These are phyloP conservation scores for Rhododendron ovatum DNA, from an alignment of 148 eudicot genomes.

Conservation along the genomic window DNA sequence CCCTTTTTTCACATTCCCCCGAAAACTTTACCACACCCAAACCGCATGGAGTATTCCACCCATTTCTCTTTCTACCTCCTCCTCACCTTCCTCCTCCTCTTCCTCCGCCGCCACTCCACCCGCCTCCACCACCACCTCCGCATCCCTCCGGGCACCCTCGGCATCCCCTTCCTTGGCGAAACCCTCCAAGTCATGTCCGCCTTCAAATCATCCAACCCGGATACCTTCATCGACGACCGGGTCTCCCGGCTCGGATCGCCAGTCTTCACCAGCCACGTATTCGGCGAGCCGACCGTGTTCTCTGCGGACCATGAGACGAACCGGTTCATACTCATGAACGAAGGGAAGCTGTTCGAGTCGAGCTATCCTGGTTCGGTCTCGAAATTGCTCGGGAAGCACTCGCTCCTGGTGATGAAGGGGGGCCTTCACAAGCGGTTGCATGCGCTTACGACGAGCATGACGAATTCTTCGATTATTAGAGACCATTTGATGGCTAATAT, in stretches of 20 bases:
- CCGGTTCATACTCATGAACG: conserved; percentile 71
- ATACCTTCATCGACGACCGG: conserved; percentile 73
- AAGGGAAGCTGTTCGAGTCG: conserved; percentile 76
- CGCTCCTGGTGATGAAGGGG: conserved; percentile 76
- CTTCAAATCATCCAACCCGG: conserved; percentile 83
- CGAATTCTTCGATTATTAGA: conserved; percentile 52
- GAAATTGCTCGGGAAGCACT: conserved; percentile 67
- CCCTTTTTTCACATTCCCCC: too few relatives aligned
- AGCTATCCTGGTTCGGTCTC: conserved; percentile 87
- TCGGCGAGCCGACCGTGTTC: conserved; percentile 77
- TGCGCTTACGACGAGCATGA: conserved; percentile 73
- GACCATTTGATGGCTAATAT: conserved; percentile 65
- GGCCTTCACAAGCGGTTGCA: conserved; percentile 81
- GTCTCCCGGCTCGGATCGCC: conserved; percentile 50
- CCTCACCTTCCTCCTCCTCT: too few relatives aligned
- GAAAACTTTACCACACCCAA: too few relatives aligned
- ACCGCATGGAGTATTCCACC: conserved; percentile 11
- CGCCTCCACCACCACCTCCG: conserved; percentile 23
- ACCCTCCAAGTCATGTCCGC: conserved; percentile 89
- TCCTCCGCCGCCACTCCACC: conserved; percentile 18
- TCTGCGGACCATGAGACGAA: conserved; percentile 81
- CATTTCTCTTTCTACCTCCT: conserved; percentile 21
- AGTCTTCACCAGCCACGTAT: conserved; percentile 74
- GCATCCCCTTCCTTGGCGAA: conserved; percentile 81
- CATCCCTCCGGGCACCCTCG: conserved; percentile 76